Conservation (phyloP, 148 eudicot genomes). For the Agrostemma githago region DNA sequence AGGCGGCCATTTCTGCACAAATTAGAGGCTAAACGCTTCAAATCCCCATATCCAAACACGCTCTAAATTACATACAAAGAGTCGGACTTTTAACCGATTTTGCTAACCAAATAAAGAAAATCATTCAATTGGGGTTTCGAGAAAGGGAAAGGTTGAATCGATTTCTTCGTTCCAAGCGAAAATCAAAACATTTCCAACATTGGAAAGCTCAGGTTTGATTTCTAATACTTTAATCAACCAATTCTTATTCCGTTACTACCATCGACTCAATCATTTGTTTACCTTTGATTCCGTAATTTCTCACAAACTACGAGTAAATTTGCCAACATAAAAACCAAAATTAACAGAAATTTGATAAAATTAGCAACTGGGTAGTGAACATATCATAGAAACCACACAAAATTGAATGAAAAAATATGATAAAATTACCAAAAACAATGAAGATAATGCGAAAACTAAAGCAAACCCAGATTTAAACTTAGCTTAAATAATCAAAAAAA, state of each 20-base stretch:
- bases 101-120: no score
- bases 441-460: not conserved
- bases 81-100: not conserved
- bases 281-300: not conserved
- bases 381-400: not conserved
- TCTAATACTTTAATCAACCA: no score
- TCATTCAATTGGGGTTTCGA: not conserved
- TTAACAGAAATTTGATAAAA: not conserved
- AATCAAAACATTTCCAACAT: no score
- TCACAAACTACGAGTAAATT: no score
- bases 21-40: conserved; percentile 8
- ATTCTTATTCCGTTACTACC: no score
- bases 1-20: conserved; percentile 30
- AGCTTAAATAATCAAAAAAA: not conserved
- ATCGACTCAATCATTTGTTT: no score
- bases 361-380: not conserved
- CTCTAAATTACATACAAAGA: not conserved
- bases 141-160: not conserved
- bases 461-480: no score
- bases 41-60: not conserved
- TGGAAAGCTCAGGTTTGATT: no score
- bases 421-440: not conserved
- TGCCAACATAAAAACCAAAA: no score
- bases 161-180: not conserved
- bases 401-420: not conserved